Percentiles rank a stretch among this genome's conserved stretches.
Evolutionary conservation across 352 stramenopile genomes (phyloP).

Genomic region (Phytophthora hibernalis): DNA sequence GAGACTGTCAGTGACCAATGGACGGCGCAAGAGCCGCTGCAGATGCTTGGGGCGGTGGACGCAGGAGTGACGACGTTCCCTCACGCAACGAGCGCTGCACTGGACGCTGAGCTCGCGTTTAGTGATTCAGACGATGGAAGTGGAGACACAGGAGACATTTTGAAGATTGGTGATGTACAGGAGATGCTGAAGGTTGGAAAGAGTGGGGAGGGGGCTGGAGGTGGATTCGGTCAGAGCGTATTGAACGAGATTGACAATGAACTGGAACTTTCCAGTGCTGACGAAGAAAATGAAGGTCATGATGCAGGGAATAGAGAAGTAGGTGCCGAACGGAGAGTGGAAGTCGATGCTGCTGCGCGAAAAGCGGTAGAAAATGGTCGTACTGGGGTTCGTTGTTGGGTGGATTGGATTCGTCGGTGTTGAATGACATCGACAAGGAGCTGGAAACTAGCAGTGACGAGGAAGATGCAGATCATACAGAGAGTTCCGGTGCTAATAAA

Average conservation of each 20-base stretch:
- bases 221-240: conserved; percentile 12
- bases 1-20: neutral
- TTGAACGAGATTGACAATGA: conserved; percentile 35
- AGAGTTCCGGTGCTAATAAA: neutral
- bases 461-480: neutral
- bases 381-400: neutral
- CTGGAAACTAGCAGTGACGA: conserved; percentile 22
- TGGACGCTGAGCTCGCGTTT: conserved; percentile 51
- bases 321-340: neutral
- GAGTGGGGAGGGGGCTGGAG: neutral
- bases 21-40: conserved; percentile 10
- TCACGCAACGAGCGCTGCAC: conserved; percentile 32
- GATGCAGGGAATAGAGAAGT: neutral
- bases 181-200: neutral
- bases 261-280: conserved; percentile 20
- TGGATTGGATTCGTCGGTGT: conserved; percentile 6
- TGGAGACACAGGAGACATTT: neutral
- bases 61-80: conserved; percentile 3
- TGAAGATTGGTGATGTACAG: neutral
- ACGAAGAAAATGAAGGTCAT: conserved; percentile 26
- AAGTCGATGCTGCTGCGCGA: neutral
- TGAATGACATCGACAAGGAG: conserved; percentile 37
- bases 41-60: conserved; percentile 4
- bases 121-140: conserved; percentile 38
- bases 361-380: neutral